A percentile compares a stretch with the other conserved stretches of the same genome.
Conservation (phyloP, 257 asterid species). For the Penstemon davidsonii region DNA sequence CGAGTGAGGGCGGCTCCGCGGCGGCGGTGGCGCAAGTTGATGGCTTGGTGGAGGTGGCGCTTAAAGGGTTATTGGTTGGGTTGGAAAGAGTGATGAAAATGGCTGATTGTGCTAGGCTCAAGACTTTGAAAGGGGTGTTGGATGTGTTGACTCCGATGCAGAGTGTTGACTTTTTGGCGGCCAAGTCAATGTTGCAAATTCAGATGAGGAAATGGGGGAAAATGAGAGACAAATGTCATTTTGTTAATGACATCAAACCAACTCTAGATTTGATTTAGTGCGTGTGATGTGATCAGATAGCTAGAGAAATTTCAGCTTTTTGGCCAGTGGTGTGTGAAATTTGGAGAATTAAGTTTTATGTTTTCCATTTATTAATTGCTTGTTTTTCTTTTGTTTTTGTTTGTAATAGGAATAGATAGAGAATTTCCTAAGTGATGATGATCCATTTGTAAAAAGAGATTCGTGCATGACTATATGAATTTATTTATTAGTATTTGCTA, state of each 20-base stretch:
- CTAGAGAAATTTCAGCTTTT: too few species aligned
- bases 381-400: neutral
- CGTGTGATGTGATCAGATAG: neutral
- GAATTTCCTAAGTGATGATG: too few species aligned
- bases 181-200: slow-evolving; percentile 40
- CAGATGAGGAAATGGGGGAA: slow-evolving; percentile 38
- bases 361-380: too few species aligned
- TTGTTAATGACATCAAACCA: neutral
- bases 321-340: too few species aligned
- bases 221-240: neutral
- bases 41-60: slow-evolving; percentile 40
- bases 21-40: slow-evolving; percentile 24
- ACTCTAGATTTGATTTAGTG: neutral
- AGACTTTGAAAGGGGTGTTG: slow-evolving; percentile 54
- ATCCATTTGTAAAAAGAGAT: too few species aligned
- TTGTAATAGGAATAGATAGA: neutral
- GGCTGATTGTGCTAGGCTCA: slow-evolving; percentile 66
- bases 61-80: slow-evolving; percentile 36
- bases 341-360: too few species aligned
- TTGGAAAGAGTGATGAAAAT: slow-evolving; percentile 65
- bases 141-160: slow-evolving; percentile 58
- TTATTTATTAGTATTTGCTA: too few species aligned
- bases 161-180: slow-evolving; percentile 49
- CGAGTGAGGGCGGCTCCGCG: neutral
- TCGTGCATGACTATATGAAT: too few species aligned